Evolutionary conservation across 2,329 filamentous ascomycete genomes (phyloP).

Genomic region (Sphaerulina populicola): DNA sequence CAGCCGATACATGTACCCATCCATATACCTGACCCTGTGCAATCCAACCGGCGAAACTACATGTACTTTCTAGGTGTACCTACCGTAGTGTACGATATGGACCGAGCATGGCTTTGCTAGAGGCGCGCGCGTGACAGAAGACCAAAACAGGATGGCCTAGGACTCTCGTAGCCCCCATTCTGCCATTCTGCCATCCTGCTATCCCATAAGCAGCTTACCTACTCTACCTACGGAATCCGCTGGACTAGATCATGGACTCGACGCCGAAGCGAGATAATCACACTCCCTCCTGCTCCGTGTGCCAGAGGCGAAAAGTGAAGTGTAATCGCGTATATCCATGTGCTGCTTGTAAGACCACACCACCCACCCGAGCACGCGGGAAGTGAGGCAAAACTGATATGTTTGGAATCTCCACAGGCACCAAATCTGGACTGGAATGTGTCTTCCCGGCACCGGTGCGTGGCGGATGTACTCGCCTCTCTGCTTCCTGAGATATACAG

Average conservation of each 20-base stretch:
- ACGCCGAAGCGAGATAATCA: slow-evolving; percentile 23
- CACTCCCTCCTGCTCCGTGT: slow-evolving; percentile 25
- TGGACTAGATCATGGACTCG: slow-evolving; percentile 3
- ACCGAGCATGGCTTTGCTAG: not conserved
- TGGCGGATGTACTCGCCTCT: not conserved
- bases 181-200: too few relatives aligned
- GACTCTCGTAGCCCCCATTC: not conserved
- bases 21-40: slow-evolving; percentile 1
- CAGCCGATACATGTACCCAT: too few relatives aligned
- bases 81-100: not conserved
- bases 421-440: slow-evolving; percentile 24
- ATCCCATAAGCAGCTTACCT: too few relatives aligned
- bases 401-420: not conserved
- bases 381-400: not conserved
- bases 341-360: slow-evolving; percentile 5
- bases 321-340: slow-evolving; percentile 20
- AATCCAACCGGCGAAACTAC: not conserved
- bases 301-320: slow-evolving; percentile 24
- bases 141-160: slow-evolving; percentile 2
- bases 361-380: not conserved
- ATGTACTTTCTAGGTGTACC: too few relatives aligned
- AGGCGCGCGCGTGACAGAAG: not conserved
- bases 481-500: too few relatives aligned
- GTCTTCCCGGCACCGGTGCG: slow-evolving; percentile 6
- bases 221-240: too few relatives aligned